A percentile compares a stretch with the other conserved stretches of the same genome.
phyloP scores from a whole-genome alignment of 1,139 yeast genomes.

The Protomyces inundatus region DNA sequence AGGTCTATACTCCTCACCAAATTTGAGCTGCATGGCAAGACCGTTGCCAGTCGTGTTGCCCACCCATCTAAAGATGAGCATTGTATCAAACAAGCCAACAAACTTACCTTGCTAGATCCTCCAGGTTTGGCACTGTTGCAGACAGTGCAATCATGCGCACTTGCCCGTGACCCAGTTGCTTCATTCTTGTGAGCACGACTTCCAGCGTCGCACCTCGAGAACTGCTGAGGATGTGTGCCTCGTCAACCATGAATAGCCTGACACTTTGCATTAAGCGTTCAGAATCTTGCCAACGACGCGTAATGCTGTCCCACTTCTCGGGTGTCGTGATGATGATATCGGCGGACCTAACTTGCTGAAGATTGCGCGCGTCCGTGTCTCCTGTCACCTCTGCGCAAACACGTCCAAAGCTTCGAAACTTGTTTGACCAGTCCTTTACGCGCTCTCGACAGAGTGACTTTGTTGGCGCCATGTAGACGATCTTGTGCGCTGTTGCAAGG shows the following conservation, averaged over 20 bases:
- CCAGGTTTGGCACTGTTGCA: conserved; percentile 52
- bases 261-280: conserved; percentile 42
- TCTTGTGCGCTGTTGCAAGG: conserved; percentile 38
- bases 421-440: conserved; percentile 43
- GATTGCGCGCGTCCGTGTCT: conserved; percentile 45
- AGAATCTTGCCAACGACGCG: conserved; percentile 49
- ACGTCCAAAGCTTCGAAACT: conserved; percentile 41
- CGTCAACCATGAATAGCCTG: conserved; percentile 40
- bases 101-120: conserved; percentile 50
- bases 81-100: not conserved
- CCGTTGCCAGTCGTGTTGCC: not conserved
- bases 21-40: conserved; percentile 34
- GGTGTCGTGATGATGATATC: conserved; percentile 53
- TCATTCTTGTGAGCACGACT: conserved; percentile 52
- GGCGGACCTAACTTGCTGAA: conserved; percentile 44
- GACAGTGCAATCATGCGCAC: conserved; percentile 51
- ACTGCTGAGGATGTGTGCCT: conserved; percentile 47
- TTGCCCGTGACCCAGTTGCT: conserved; percentile 38
- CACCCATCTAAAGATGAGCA: conserved; percentile 8
- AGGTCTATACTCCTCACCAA: conserved; percentile 48
- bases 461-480: conserved; percentile 53
- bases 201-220: conserved; percentile 51
- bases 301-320: conserved; percentile 54
- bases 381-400: conserved; percentile 49
- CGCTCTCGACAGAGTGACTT: conserved; percentile 46